Base-by-base conservation (phyloP, 495 filamentous ascomycete species). In the Parathielavia appendiculata region DNA sequence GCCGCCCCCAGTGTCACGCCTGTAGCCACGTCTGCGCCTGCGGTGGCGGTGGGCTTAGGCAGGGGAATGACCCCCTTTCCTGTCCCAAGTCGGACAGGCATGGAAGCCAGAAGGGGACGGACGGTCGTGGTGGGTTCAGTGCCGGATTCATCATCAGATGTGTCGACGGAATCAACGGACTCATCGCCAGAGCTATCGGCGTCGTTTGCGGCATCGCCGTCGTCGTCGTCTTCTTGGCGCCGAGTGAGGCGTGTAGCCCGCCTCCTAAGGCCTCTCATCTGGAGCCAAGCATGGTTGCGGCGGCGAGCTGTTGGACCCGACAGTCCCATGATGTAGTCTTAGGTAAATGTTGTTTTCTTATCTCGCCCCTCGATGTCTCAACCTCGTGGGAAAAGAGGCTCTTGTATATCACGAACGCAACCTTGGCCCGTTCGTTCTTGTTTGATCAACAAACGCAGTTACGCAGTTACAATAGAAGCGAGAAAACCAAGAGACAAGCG, bases 251-350 rank as follows among this genome's bases (percentile, higher is more conserved):
- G 17, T n/a, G n/a, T 19, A 9, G 44, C 13, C 36, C 54, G 51
- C 34, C 47, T 61, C 8, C 51, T 39, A 7, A 51, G 52, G 9
- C 51, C 40, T 19, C 59, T 59, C 59, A 62, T 63, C 39, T 63
- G 36, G 45, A 59, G 52, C 56, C 56, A 52, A 14, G 59, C 63
- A 59, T 58, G 46, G 55, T 59, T 65, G 35, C 59, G 59, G 43
- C 59, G 50, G 52, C 63, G 63, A 12, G 43, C 13, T n/a, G 46
- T 34, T 26, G 63, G 63, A 38, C 45, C 55, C 20, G 63, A 62
- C 12, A 44, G 54, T 47, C 56, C 59, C 63, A 65, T 65, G 44
- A 14, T 58, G 54, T 4, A 6, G 4, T 41, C 7, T 30, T 30
- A n/a, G n/a, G 22, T 20, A 16, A 12, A 2, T n/a, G 20, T 13